Evolutionary conservation across 805 yeast genomes (phyloP).

Genomic region (Ogataea chonburiensis): DNA sequence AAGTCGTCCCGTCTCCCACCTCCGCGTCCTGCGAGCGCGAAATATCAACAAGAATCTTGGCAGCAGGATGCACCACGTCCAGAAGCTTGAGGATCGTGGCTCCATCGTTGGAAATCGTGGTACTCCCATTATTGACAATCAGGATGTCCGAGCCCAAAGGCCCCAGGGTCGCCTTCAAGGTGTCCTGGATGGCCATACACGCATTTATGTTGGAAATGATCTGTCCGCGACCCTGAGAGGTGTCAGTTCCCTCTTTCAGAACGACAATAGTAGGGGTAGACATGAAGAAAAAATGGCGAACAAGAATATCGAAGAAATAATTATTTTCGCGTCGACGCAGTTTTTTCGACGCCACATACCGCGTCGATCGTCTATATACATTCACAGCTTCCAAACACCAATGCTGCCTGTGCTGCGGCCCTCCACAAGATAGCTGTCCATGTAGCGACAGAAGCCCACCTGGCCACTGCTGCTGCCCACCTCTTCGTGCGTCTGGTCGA

Average conservation of each 20-base stretch:
- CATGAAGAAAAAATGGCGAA: conserved; percentile 45
- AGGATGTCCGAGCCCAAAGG: conserved; percentile 96
- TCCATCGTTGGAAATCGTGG: conserved; percentile 97
- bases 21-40: conserved; percentile 97
- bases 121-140: conserved; percentile 80
- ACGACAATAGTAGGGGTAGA: conserved; percentile 97
- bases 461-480: conserved; percentile 38
- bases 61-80: conserved; percentile 98
- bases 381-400: conserved; percentile 59
- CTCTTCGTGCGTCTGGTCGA: conserved; percentile 50
- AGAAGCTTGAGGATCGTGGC: conserved; percentile 90
- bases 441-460: conserved; percentile 47
- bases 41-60: conserved; percentile 90
- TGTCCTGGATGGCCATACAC: conserved; percentile 94
- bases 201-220: conserved; percentile 94
- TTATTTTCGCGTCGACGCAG: conserved; percentile 11
- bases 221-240: conserved; percentile 96
- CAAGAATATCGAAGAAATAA: conserved; percentile 26
- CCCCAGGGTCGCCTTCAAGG: conserved; percentile 91
- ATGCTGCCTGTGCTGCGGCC: conserved; percentile 61
- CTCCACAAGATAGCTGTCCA: conserved; percentile 65
- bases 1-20: conserved; percentile 98
- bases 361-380: conserved; percentile 15
- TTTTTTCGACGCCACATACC: conserved; percentile 4
- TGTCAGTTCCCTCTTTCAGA: conserved; percentile 95